Conservation (phyloP, 768 basidiomycete species). For the Termitomyces sp. region DNA sequence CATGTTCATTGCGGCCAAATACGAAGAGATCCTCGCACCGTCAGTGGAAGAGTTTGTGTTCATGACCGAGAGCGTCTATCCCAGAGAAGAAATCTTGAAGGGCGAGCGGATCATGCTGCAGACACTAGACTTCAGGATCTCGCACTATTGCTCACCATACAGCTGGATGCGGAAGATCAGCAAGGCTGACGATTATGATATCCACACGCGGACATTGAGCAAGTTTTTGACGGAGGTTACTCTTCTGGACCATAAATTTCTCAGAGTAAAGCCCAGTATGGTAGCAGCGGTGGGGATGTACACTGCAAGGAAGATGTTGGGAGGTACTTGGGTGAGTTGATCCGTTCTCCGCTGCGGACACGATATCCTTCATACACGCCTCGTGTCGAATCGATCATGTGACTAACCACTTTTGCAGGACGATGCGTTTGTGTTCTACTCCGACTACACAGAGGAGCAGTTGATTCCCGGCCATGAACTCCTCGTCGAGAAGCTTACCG, state of each 20-base stretch:
- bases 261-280: conserved; percentile 90
- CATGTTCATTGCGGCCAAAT: conserved; percentile 98
- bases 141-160: conserved; percentile 98
- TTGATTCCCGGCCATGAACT: conserved; percentile 76
- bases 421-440: conserved; percentile 89
- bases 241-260: conserved; percentile 86
- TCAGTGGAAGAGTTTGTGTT: conserved; percentile 97
- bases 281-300: conserved; percentile 98
- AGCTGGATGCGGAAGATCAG: conserved; percentile 98
- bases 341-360: conserved; percentile 10
- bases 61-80: conserved; percentile 96
- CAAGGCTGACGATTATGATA: conserved; percentile 98
- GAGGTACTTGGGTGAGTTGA: conserved; percentile 89
- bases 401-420: conserved; percentile 55
- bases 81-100: conserved; percentile 94
- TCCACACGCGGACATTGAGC: conserved; percentile 94
- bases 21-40: conserved; percentile 98
- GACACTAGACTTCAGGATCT: conserved; percentile 92
- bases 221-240: conserved; percentile 98
- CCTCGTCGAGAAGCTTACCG: conserved; percentile 79
- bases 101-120: conserved; percentile 96
- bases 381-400: conserved; percentile 27
- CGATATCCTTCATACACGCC: conserved; percentile 11
- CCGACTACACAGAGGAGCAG: conserved; percentile 87
- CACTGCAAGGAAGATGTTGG: conserved; percentile 89